Base-by-base conservation (phyloP, 2,329 filamentous ascomycete genomes). In the Biscogniauxia marginata region DNA sequence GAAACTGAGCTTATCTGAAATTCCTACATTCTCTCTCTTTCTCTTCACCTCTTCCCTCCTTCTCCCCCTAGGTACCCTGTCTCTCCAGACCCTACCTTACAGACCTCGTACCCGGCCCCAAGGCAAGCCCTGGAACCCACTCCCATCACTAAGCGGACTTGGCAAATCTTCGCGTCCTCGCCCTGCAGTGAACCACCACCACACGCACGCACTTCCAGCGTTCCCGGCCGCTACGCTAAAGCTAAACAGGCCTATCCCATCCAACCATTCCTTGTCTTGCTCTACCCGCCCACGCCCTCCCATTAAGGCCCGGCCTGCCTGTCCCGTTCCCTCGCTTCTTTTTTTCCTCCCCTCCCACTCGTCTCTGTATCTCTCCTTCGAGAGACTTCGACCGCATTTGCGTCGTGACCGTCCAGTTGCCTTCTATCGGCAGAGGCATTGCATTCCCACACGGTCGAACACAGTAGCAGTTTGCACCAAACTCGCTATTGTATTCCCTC, bases 311-410 rank as follows among this genome's bases (percentile, higher is more conserved):
- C 30, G 13, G 13, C 30, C 30, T 4, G 9, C 30, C 30, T 39
- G 30, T 39, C 30, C 18, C 45, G 45, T 21, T 46, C 45, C 21
- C 25, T 22, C 22, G 13, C 19, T 52, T 21, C 43, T 24, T 47
- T 52, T 39, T 19, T 25, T 25, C 22, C 22, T 25, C 13, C 46
- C 46, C 22, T 49, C 46, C 46, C 22, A 49, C 24, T 21, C 23
- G 46, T 21, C 46, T 50, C 18, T 20, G 16, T 50, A 49, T 25
- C 48, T 53, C 52, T 59, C 44, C 51, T 52, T 55, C 52, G 55
- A 57, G 51, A 52, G 49, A 50, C 46, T 46, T 46, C 52, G 49
- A 47, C 54, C n/a, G 55, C 53, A 43, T 49, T 52, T 55, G 56
- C 52, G 45, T 43, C 18, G 58, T 54, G 52, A 52, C 55, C 49